A percentile compares a stretch with the other conserved stretches of the same genome.
Conservation (phyloP, 768 basidiomycete species). For the Podaxis mareebaensis region DNA sequence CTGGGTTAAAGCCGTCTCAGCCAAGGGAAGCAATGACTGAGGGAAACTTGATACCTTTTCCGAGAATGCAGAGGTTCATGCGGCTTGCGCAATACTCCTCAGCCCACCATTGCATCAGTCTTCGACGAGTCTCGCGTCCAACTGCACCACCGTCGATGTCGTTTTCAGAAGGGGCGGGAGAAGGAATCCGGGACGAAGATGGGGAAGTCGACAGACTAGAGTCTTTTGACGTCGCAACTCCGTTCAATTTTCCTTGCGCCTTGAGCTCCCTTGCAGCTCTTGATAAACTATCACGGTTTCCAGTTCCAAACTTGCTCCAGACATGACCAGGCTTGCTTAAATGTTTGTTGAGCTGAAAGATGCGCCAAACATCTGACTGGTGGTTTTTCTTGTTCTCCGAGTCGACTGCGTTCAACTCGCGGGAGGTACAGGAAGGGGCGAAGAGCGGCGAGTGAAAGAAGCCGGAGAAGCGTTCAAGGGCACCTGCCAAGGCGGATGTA, state of each 20-base stretch:
- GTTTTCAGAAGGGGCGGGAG: constrained; percentile 37
- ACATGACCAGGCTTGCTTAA: constrained; percentile 77
- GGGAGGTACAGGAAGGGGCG: constrained; percentile 75
- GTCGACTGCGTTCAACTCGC: constrained; percentile 94
- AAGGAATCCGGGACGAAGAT: constrained; percentile 42
- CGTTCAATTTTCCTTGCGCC: constrained; percentile 44
- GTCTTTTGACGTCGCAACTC: constrained; percentile 46
- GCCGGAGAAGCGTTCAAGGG: constrained; percentile 73
- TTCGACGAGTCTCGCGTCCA: constrained; percentile 77
- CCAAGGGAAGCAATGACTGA: background rate
- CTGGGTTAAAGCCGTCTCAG: constrained; percentile 35
- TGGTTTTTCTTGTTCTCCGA: constrained; percentile 98
- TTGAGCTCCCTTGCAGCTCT: constrained; percentile 59
- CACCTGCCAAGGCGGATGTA: constrained; percentile 61
- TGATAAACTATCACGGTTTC: constrained; percentile 74
- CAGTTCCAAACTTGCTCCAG: constrained; percentile 92
- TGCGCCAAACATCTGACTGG: constrained; percentile 88
- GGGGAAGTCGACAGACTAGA: constrained; percentile 44
- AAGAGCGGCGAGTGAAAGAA: constrained; percentile 98
- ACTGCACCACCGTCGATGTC: constrained; percentile 77
- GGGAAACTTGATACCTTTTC: constrained; percentile 56
- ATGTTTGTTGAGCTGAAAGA: constrained; percentile 92
- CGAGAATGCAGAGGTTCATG: constrained; percentile 79
- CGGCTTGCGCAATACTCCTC: constrained; percentile 80
- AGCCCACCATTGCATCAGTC: constrained; percentile 84